These are phyloP conservation scores for Sarocladium brachiariae DNA, from an alignment of 2,329 filamentous ascomycete species.

Conservation along the genomic window DNA sequence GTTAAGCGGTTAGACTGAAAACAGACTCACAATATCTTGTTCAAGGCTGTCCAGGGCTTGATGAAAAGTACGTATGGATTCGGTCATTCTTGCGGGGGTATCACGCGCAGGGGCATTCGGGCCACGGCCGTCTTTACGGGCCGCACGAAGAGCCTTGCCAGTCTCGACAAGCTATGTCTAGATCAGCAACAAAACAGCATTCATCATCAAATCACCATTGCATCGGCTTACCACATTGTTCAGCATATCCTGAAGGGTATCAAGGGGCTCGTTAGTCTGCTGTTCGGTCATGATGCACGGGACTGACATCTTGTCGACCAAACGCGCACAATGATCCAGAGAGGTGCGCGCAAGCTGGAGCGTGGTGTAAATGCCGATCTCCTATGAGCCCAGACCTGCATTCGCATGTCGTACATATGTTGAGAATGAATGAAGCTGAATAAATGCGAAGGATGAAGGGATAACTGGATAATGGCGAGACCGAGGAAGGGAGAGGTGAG, in stretches of 20 bases:
- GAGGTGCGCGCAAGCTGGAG: not conserved
- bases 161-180: slow-evolving; percentile 47
- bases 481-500: not conserved
- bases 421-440: not conserved
- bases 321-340: not conserved
- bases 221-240: slow-evolving; percentile 44
- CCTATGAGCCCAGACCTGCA: not conserved
- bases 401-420: not conserved
- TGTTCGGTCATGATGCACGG: slow-evolving; percentile 24
- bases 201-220: slow-evolving; percentile 6
- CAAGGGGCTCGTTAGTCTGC: slow-evolving; percentile 32
- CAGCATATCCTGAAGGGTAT: slow-evolving; percentile 45
- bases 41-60: slow-evolving; percentile 50
- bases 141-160: slow-evolving; percentile 48
- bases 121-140: slow-evolving; percentile 37
- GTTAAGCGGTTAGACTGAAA: not conserved
- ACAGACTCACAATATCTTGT: slow-evolving; percentile 44
- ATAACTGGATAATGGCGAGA: not conserved
- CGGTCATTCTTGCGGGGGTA: slow-evolving; percentile 34
- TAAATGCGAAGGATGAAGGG: not conserved
- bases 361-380: not conserved
- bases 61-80: slow-evolving; percentile 43
- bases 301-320: not conserved
- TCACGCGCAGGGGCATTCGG: slow-evolving; percentile 21
- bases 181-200: not conserved